Evolutionary conservation across 2,329 filamentous ascomycete genomes (phyloP), one percentile per base, ranked within the genome.

Genomic region (Colletotrichum graminicola): DNA sequence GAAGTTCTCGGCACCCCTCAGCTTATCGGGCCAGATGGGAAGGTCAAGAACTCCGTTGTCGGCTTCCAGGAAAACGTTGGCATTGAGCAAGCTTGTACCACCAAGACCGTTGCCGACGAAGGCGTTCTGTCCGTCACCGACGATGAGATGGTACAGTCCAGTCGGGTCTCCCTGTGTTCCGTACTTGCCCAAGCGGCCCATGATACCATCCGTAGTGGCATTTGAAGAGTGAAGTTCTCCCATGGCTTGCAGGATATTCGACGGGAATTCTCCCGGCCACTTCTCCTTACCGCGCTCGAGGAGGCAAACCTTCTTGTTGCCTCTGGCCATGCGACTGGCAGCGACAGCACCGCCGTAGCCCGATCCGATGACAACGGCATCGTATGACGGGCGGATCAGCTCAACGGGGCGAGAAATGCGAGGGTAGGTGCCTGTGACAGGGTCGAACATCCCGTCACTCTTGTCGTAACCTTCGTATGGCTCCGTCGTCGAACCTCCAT

Each of bases 51-150:
- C 88, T 3, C 83, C 81, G 12, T 85, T 76, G 64, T 91, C 89
- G 4, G 89, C 86, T 74, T 88, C 84, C 18, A 92, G 79, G 74
- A 91, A 93, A 1, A 92, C 87, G 75, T 92, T 92, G 16, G 90
- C 89, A 72, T 92, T 92, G 36, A 92, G 84, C 26, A 92, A 77
- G 76, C 89, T 91, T 1, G 89, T 91, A 5, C 90, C 90, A 11
- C 90, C 91, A n/a, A 92, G 86, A 1, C 81, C 82, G 74, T 79
- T 80, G 52, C 76, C 81, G 18, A 79, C 74, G 43, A 84, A 82
- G 0, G 82, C 81, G 75, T 85, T 83, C 71, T 85, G 83, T 1
- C 83, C 84, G 52, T 84, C 79, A 0, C 84, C 84, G 23, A 82
- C 75, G 6, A 82, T 76, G 29, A 84, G 76, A 69, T 85, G 83